A percentile compares a stretch with the other conserved stretches of the same genome.
These are phyloP conservation scores for Anthracocystis panici-leucophaei DNA, from an alignment of 1,284 basidiomycete species.

Conservation along the genomic window DNA sequence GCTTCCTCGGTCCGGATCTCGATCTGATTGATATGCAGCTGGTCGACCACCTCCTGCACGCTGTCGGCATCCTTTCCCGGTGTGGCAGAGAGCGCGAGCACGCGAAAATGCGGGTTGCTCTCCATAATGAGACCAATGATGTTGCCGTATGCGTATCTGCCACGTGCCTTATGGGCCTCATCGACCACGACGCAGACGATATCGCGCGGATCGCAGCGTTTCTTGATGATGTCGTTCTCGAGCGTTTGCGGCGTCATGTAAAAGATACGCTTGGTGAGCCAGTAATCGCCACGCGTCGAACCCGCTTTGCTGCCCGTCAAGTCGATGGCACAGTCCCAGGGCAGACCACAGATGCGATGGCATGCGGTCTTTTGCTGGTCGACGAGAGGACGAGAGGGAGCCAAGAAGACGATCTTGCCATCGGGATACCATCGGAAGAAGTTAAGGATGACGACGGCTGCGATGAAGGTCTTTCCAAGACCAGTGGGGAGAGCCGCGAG, in stretches of 20 bases:
- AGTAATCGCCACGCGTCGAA: slow-evolving; percentile 71
- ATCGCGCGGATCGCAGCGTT: slow-evolving; percentile 81
- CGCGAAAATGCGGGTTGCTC: slow-evolving; percentile 90
- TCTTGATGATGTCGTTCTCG: slow-evolving; percentile 83
- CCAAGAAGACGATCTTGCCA: slow-evolving; percentile 83
- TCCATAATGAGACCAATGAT: slow-evolving; percentile 90
- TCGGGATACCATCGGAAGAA: slow-evolving; percentile 66
- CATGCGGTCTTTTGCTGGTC: slow-evolving; percentile 89
- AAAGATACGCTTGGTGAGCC: slow-evolving; percentile 88
- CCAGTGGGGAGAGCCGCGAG: slow-evolving; percentile 96
- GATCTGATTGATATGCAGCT: slow-evolving; percentile 94
- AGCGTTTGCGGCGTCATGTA: slow-evolving; percentile 99
- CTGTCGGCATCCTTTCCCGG: slow-evolving; percentile 87
- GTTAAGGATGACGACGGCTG: slow-evolving; percentile 87
- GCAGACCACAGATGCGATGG: slow-evolving; percentile 92
- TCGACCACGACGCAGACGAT: slow-evolving; percentile 88
- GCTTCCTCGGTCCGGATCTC: slow-evolving; percentile 94
- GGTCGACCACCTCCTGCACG: slow-evolving; percentile 91
- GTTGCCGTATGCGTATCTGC: slow-evolving; percentile 91
- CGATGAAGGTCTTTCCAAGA: slow-evolving; percentile 97
- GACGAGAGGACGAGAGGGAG: slow-evolving; percentile 94
- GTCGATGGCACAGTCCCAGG: slow-evolving; percentile 85
- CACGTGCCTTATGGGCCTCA: slow-evolving; percentile 94
- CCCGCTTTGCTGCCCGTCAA: slow-evolving; percentile 77
- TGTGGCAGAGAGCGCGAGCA: slow-evolving; percentile 94